A percentile compares a stretch with the other conserved stretches of the same genome.
Conservation (phyloP, 2,329 filamentous ascomycete species). For the Phialophora tarda region DNA sequence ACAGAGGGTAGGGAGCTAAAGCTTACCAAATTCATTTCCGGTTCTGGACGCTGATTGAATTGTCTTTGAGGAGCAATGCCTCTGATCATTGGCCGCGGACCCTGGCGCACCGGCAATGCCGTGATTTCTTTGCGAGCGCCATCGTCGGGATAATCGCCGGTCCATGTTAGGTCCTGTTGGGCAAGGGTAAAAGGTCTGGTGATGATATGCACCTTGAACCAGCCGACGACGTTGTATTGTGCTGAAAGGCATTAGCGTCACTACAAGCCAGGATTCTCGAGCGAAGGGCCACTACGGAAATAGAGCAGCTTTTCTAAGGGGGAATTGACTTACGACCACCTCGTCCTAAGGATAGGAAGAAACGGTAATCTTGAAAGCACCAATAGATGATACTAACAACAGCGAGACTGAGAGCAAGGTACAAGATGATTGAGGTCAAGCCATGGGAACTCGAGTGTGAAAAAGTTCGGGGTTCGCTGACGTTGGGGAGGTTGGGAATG, state of each 20-base stretch:
- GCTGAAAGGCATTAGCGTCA: conserved; percentile 12
- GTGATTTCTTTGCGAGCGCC: conserved; percentile 50
- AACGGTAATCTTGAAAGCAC: conserved; percentile 45
- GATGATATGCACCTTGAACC: conserved; percentile 39
- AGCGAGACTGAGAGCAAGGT: conserved; percentile 15
- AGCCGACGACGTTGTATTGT: conserved; percentile 47
- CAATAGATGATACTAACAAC: conserved; percentile 23
- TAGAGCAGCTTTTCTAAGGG: neutral
- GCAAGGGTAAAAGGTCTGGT: conserved; percentile 34
- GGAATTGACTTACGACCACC: conserved; percentile 40
- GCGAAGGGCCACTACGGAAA: neutral
- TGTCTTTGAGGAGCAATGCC: conserved; percentile 85
- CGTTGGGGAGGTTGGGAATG: conserved; percentile 29
- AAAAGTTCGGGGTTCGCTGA: conserved; percentile 27
- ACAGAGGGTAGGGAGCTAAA: neutral
- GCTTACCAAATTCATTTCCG: conserved; percentile 51
- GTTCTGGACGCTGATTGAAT: conserved; percentile 67
- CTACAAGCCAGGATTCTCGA: neutral
- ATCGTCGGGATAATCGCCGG: conserved; percentile 30
- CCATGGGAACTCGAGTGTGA: conserved; percentile 1
- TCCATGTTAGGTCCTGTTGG: conserved; percentile 23
- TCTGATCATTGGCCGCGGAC: conserved; percentile 68
- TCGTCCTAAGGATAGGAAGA: conserved; percentile 46
- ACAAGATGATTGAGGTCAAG: conserved; percentile 21
- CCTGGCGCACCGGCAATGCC: conserved; percentile 65